A percentile compares a stretch with the other conserved stretches of the same genome.
Evolutionary conservation across 2,329 filamentous ascomycete genomes (phyloP).

Genomic region (Xylaria sp.): DNA sequence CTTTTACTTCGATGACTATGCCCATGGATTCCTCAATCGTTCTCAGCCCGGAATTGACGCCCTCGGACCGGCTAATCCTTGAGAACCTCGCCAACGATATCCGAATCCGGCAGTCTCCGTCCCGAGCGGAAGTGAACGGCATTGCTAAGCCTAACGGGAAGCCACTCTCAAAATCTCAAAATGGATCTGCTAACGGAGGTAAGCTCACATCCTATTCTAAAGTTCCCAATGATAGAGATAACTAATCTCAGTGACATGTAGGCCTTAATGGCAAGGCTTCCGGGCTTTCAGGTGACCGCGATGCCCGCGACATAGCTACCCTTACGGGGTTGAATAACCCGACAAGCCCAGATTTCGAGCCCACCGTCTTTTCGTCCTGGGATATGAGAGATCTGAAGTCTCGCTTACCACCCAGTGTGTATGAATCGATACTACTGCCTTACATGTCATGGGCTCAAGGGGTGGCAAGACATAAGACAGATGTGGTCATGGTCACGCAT

Average conservation of each 20-base stretch:
- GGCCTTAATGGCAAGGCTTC: conserved; percentile 29
- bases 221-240: neutral
- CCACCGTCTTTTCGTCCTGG: conserved; percentile 57
- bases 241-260: conserved; percentile 21
- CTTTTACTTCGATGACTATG: neutral
- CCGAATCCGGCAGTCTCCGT: conserved; percentile 38
- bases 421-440: conserved; percentile 41
- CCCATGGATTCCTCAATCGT: conserved; percentile 46
- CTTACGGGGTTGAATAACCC: conserved; percentile 58
- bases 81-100: conserved; percentile 56
- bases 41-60: conserved; percentile 55
- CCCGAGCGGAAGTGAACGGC: conserved; percentile 19
- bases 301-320: conserved; percentile 50
- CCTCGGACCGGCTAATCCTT: conserved; percentile 55
- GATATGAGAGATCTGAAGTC: conserved; percentile 53
- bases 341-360: conserved; percentile 55
- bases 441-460: conserved; percentile 46
- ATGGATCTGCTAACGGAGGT: conserved; percentile 34
- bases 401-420: conserved; percentile 48
- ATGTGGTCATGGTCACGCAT: conserved; percentile 83
- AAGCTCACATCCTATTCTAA: conserved; percentile 9
- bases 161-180: conserved; percentile 16
- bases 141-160: conserved; percentile 25
- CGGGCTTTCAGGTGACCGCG: conserved; percentile 34
- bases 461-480: conserved; percentile 52